Base-by-base conservation (phyloP, 805 yeast species). In the Kodamaea kaohsiungensis region DNA sequence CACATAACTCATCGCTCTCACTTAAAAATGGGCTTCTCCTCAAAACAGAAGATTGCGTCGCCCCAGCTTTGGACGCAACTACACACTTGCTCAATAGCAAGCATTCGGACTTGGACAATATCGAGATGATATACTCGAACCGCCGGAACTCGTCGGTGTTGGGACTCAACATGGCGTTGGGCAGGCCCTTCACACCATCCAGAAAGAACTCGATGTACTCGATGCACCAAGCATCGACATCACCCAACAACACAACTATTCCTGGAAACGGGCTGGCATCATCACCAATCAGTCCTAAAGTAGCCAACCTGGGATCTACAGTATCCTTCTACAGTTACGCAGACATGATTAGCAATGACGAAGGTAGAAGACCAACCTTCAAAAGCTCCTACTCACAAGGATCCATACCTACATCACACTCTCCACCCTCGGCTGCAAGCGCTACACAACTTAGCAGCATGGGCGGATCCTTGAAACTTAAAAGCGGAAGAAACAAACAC, bases 11-110 rank as follows among this genome's bases (percentile, higher is more conserved):
- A 3, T 59, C 63, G 19, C 48, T 67, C 38, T 61, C 70, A 7
- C 65, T 72, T 38, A 59, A 52, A 37, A 61, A 45, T 10, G 68
- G 67, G 38, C 65, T 49, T 47, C 61, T 53, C 39, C 65, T 72
- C 52, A 73, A 79, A 37, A 69, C 74, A 7, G 86, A 89, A 67
- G 88, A 91, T 68, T 82, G 71, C 60, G 88, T 90, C 17, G 88
- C 96, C 1, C 92, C 97, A 0, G 89, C 89, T 6, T 74, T 90
- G 60, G 96, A 89, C 62, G 80, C 80, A 18, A 90, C 96, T 7
- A 82, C 95, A 3, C 79, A 85, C 16, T 83, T 87, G 56, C 74
- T 88, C 38, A 77, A 85, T 43, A 81, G 85, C 12, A 85, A 84
- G 61, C 70, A 75, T 45, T 75, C 87, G 3, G 82, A 87, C 61